These are phyloP conservation scores for Gracilaria caudata DNA, from an alignment of 23 red algal species.

Conservation along the genomic window DNA sequence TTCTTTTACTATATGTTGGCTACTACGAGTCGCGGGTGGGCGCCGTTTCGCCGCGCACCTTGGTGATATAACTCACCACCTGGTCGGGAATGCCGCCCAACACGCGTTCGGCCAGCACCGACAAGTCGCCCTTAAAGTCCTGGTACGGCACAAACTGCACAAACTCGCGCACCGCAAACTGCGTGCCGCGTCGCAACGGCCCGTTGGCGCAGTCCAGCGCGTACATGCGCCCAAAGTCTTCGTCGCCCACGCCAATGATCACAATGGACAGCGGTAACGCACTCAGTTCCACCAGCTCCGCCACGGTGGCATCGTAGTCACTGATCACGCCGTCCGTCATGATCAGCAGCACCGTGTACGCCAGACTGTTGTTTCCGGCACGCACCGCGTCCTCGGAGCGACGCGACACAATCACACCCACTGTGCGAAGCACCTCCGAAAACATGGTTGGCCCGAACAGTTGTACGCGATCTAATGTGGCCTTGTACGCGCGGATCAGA, in stretches of 20 bases:
- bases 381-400: constrained; percentile 53
- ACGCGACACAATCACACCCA: constrained; percentile 69
- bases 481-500: constrained; percentile 67
- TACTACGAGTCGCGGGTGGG: constrained; percentile 4
- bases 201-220: constrained; percentile 43
- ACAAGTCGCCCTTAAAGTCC: constrained; percentile 70
- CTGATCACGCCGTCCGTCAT: constrained; percentile 84
- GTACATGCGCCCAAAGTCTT: constrained; percentile 82
- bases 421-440: constrained; percentile 61
- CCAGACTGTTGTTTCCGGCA: constrained; percentile 55
- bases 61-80: constrained; percentile 53
- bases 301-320: constrained; percentile 75
- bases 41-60: constrained; percentile 43
- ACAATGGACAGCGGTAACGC: constrained; percentile 78
- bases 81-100: constrained; percentile 69
- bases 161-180: constrained; percentile 69
- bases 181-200: constrained; percentile 33
- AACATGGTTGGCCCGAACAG: constrained; percentile 88
- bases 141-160: constrained; percentile 88
- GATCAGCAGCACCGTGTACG: constrained; percentile 77
- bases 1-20: background rate
- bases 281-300: constrained; percentile 66
- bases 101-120: constrained; percentile 37
- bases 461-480: constrained; percentile 63
- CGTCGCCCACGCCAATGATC: constrained; percentile 79